Conservation (phyloP, 805 yeast species). For the Kazachstania africana region DNA sequence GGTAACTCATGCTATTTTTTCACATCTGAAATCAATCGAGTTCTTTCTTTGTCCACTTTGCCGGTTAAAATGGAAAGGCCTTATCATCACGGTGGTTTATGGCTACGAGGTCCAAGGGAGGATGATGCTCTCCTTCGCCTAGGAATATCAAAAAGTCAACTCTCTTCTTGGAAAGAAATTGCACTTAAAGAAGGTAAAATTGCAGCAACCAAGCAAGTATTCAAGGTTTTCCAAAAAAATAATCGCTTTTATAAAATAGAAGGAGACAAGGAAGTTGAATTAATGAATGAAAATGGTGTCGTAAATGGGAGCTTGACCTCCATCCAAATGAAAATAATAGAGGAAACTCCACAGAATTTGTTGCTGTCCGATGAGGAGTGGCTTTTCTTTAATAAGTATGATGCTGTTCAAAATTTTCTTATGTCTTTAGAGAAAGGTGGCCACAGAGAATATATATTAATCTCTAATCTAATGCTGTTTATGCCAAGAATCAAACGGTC, state of each 20-base stretch:
- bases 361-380: slow-evolving; percentile 40
- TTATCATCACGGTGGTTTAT: slow-evolving; percentile 44
- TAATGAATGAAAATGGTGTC: slow-evolving; percentile 13
- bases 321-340: slow-evolving; percentile 47
- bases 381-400: slow-evolving; percentile 53
- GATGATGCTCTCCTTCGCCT: slow-evolving; percentile 31
- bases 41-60: too few species aligned
- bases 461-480: too few species aligned
- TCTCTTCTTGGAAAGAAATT: slow-evolving; percentile 20
- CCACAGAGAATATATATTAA: too few species aligned
- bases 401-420: too few species aligned
- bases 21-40: neutral
- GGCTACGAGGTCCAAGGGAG: slow-evolving; percentile 82
- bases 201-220: slow-evolving; percentile 15
- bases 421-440: too few species aligned
- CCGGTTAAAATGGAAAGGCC: too few species aligned
- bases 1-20: neutral
- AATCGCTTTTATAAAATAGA: slow-evolving; percentile 11
- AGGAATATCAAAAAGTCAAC: slow-evolving; percentile 15
- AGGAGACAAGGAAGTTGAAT: slow-evolving; percentile 8
- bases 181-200: slow-evolving; percentile 10
- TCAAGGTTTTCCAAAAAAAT: slow-evolving; percentile 12
- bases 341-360: slow-evolving; percentile 49
- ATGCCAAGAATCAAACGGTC: too few species aligned
- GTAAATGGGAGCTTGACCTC: slow-evolving; percentile 8